These are phyloP conservation scores for Coniochaeta ligniaria DNA, from an alignment of 2,329 filamentous ascomycete species.

Conservation along the genomic window DNA sequence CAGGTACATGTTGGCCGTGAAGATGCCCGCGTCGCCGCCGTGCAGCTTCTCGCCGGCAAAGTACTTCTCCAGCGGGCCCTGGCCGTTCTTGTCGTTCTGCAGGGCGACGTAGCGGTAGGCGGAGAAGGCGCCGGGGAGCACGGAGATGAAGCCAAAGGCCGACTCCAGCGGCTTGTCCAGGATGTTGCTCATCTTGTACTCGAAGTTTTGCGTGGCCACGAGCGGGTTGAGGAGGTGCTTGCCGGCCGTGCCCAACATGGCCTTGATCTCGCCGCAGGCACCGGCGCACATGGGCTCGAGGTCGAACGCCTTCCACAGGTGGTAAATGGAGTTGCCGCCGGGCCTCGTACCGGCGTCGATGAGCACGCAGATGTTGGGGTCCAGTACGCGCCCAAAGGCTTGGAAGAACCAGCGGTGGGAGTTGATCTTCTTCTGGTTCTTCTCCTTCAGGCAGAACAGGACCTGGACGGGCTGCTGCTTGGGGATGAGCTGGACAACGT, in stretches of 20 bases:
- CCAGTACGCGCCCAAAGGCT: slow-evolving; percentile 83
- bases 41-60: slow-evolving; percentile 97
- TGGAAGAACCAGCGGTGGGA: slow-evolving; percentile 99
- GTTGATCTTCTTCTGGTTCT: slow-evolving; percentile 99
- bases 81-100: slow-evolving; percentile 92
- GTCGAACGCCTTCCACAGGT: slow-evolving; percentile 97
- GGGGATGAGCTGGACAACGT: slow-evolving; percentile 75
- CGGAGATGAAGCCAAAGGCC: slow-evolving; percentile 94
- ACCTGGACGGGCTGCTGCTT: slow-evolving; percentile 91
- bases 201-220: slow-evolving; percentile 95
- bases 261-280: slow-evolving; percentile 97
- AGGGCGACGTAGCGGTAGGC: slow-evolving; percentile 91
- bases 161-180: slow-evolving; percentile 96
- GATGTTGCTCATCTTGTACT: slow-evolving; percentile 99
- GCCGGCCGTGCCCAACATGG: slow-evolving; percentile 80
- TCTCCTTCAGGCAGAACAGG: slow-evolving; percentile 97
- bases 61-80: slow-evolving; percentile 92
- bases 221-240: slow-evolving; percentile 89
- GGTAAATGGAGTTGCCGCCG: slow-evolving; percentile 90
- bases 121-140: slow-evolving; percentile 95
- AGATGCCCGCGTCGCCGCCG: slow-evolving; percentile 85
- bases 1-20: slow-evolving; percentile 95
- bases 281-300: slow-evolving; percentile 96
- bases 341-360: slow-evolving; percentile 95
- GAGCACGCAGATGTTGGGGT: slow-evolving; percentile 94